Evolutionary conservation across 495 filamentous ascomycete genomes (phyloP).

Genomic region (Geopyxis carbonaria): DNA sequence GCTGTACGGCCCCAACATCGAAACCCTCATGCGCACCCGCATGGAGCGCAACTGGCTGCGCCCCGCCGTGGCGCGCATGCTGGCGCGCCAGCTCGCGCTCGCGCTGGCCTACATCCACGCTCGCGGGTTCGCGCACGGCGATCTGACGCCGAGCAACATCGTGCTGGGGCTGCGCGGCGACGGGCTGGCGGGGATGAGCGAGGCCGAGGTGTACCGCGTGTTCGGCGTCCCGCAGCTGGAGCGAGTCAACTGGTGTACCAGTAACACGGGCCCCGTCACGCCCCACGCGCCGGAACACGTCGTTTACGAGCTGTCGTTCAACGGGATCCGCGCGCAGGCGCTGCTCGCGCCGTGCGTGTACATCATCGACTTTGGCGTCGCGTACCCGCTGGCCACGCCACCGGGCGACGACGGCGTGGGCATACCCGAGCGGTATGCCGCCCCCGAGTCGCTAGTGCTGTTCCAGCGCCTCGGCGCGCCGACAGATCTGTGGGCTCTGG

Average conservation of each 20-base stretch:
- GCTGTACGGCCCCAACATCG: background rate
- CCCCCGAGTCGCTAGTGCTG: background rate
- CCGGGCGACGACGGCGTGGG: background rate
- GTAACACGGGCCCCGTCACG: background rate
- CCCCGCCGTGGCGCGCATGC: background rate
- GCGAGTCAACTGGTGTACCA: background rate
- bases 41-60: too few relatives aligned
- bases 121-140: constrained; percentile 1
- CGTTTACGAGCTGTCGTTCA: background rate
- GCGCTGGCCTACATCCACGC: background rate
- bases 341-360: constrained; percentile 3
- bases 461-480: too few relatives aligned
- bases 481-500: constrained; percentile 8
- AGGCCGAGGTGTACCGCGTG: background rate
- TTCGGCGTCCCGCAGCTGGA: background rate
- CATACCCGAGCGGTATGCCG: background rate
- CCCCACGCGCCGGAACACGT: background rate
- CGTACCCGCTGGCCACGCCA: too few relatives aligned
- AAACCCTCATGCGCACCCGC: background rate
- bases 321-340: background rate
- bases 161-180: background rate
- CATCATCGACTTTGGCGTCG: background rate
- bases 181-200: background rate
- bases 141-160: background rate
- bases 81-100: background rate